Evolutionary conservation across 164 flowering plant genomes (phyloP), one percentile per base, ranked within the genome.

Genomic region (Tinospora cordifolia): DNA sequence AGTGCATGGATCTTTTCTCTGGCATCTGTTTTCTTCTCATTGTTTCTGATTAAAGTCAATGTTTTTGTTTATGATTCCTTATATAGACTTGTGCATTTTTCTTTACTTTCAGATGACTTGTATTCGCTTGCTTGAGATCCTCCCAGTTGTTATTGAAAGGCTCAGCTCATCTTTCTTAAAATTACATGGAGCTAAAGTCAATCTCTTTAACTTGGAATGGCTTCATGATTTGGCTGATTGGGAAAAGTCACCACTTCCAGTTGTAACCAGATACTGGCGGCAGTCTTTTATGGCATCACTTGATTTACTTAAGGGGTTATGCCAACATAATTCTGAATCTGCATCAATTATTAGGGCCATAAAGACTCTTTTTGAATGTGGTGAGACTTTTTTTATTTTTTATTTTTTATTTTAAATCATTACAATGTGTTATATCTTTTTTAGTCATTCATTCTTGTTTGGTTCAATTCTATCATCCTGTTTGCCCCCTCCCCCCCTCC

Each of bases 41-140:
- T 19, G 24, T 63, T 25, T 69, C 2, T 41, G 62, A 12, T n/a
- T 72, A n/a, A 54, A 4, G n/a, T 46, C 13, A 19, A 0, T 63
- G 36, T 63, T n/a, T 63, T 63, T 63, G 21, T 63, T 34, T 17
- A 26, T 34, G 40, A 21, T 24, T 63, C 17, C 36, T 63, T 63
- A 63, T 38, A 30, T 39, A 19, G n/a, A 40, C 49, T 39, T 51
- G 19, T n/a, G 2, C 46, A 0, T 65, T 63, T 38, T 62, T 44
- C 17, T 72, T 68, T 72, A 3, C 17, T 66, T 76, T 66, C 89
- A 93, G 98, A 91, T 91, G 95, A 83, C 96, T 12, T 91, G 93
- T 81, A 82, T 92, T 58, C 96, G 98, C 22, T 19, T 91, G 51
- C 91, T 93, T 76, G 98, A 91, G 84, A 78, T 88, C 65, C 80